Percentiles rank a stretch among this genome's conserved stretches.
Conservation (phyloP, 768 basidiomycete genomes). For the Collybia mongolica region DNA sequence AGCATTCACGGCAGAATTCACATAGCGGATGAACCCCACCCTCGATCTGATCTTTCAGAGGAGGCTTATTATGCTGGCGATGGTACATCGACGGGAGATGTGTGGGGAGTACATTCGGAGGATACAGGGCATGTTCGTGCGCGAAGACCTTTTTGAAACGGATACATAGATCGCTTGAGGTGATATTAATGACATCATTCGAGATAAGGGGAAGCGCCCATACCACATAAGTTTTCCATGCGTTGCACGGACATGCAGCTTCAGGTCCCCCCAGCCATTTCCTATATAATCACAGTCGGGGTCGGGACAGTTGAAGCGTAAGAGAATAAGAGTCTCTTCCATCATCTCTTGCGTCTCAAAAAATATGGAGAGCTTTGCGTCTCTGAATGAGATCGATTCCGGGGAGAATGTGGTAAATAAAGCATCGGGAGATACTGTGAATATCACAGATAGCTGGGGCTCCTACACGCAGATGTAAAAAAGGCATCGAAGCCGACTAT, state of each 20-base stretch:
- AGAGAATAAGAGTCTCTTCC: constrained; percentile 88
- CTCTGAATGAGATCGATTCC: constrained; percentile 60
- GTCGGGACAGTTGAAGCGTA: constrained; percentile 94
- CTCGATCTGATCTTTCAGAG: constrained; percentile 56
- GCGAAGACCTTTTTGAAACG: constrained; percentile 91
- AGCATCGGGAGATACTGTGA: constrained; percentile 64
- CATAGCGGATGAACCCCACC: constrained; percentile 79
- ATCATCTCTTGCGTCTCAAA: constrained; percentile 95
- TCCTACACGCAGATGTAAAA: constrained; percentile 41
- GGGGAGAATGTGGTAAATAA: constrained; percentile 59
- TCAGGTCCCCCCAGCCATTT: constrained; percentile 87
- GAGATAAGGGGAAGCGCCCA: constrained; percentile 19
- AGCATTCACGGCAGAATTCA: constrained; percentile 90
- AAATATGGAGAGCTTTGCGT: constrained; percentile 69
- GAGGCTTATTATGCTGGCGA: constrained; percentile 33
- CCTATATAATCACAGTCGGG: constrained; percentile 79
- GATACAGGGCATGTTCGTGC: constrained; percentile 90
- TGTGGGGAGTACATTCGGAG: constrained; percentile 51
- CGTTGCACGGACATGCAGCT: constrained; percentile 72
- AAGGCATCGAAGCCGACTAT: neutral
- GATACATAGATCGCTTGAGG: constrained; percentile 78
- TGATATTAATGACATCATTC: neutral
- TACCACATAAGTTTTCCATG: constrained; percentile 86
- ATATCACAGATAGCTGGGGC: constrained; percentile 71
- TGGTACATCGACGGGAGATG: constrained; percentile 76